phyloP scores from a whole-genome alignment of 371 early-diverging fungal genomes.

The Mucor saturninus region DNA sequence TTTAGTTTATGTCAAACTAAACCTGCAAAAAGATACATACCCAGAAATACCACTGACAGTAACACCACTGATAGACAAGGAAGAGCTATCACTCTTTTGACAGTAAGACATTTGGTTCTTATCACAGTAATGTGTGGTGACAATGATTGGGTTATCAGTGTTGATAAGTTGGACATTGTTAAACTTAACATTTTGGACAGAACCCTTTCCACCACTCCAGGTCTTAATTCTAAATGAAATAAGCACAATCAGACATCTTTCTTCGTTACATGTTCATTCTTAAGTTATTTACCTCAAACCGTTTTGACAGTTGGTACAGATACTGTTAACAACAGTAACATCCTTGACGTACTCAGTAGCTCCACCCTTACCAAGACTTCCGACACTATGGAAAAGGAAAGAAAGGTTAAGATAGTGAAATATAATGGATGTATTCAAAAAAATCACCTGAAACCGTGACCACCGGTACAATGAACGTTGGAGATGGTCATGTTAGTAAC shows the following conservation, averaged over 20 bases:
- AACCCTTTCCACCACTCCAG: constrained; percentile 40
- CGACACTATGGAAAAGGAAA: constrained; percentile 23
- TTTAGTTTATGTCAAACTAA: too few relatives aligned
- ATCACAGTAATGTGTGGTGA: constrained; percentile 46
- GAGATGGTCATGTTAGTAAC: constrained; percentile 34
- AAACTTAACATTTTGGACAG: constrained; percentile 33
- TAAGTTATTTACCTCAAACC: constrained; percentile 21
- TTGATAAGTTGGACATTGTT: constrained; percentile 25
- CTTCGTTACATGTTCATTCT: too few relatives aligned
- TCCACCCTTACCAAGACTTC: constrained; percentile 44
- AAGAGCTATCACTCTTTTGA: constrained; percentile 21
- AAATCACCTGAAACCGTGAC: constrained; percentile 34
- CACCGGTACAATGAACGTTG: constrained; percentile 29
- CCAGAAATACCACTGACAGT: constrained; percentile 31
- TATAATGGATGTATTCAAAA: background rate
- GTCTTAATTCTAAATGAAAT: constrained; percentile 34
- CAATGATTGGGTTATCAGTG: constrained; percentile 35
- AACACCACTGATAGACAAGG: constrained; percentile 35
- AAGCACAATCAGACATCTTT: too few relatives aligned
- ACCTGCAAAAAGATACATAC: constrained; percentile 1
- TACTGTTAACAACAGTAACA: constrained; percentile 27
- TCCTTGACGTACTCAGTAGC: constrained; percentile 29
- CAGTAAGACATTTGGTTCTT: constrained; percentile 34
- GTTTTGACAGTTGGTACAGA: constrained; percentile 42
- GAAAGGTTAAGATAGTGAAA: background rate